Conservation (phyloP, 805 yeast genomes). For the Sugiyamaella smithiae region DNA sequence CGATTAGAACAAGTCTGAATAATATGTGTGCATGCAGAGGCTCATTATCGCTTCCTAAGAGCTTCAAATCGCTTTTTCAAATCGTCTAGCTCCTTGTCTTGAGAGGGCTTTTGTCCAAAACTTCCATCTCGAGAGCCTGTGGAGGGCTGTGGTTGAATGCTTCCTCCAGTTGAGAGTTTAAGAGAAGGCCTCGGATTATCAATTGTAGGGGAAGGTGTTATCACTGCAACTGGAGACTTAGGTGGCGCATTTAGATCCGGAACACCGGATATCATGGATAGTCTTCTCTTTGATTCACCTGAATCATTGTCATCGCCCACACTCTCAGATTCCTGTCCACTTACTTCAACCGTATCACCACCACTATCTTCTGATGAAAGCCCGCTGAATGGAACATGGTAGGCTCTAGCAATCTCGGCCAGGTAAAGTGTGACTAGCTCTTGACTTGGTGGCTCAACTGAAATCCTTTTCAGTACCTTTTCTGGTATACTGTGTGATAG, state of each 20-base stretch:
- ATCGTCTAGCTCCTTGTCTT: slow-evolving; percentile 53
- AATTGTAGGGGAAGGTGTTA: slow-evolving; percentile 31
- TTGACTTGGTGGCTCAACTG: slow-evolving; percentile 62
- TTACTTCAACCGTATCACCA: background rate
- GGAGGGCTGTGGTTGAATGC: slow-evolving; percentile 7
- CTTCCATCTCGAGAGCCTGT: slow-evolving; percentile 9
- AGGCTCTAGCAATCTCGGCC: slow-evolving; percentile 76
- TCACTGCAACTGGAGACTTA: slow-evolving; percentile 33
- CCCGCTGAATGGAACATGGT: slow-evolving; percentile 69
- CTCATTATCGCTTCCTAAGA: slow-evolving; percentile 45
- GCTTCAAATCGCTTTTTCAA: slow-evolving; percentile 76
- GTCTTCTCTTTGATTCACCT: slow-evolving; percentile 21
- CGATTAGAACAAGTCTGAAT: no score
- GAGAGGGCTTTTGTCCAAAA: slow-evolving; percentile 21
- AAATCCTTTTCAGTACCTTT: slow-evolving; percentile 61
- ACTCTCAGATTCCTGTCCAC: no score
- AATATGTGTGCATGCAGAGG: no score
- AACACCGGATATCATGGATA: slow-evolving; percentile 20
- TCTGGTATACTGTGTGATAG: slow-evolving; percentile 55
- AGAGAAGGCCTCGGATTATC: slow-evolving; percentile 34
- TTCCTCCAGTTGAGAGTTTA: slow-evolving; percentile 17
- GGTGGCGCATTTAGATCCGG: slow-evolving; percentile 23
- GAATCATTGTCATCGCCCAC: slow-evolving; percentile 27
- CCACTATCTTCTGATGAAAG: slow-evolving; percentile 30
- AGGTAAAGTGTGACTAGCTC: slow-evolving; percentile 67